Evolutionary conservation across 768 basidiomycete species (phyloP), one percentile per base, ranked within the genome.

Genomic region (Tulasnella sp.): DNA sequence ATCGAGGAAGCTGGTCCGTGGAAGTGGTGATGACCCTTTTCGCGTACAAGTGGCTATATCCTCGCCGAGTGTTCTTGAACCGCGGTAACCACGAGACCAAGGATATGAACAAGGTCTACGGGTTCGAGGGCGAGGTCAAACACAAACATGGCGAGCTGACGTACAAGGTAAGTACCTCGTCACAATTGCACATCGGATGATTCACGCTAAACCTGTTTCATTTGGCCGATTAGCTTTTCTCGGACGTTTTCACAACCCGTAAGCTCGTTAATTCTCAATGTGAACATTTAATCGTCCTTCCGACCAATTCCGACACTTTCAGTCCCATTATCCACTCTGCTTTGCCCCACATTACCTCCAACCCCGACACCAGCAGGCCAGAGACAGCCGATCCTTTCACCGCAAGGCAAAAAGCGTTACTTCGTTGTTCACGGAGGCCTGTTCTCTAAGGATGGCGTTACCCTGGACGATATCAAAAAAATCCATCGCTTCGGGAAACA

Each of bases 31-130:
- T 98, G 63, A 84, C 88, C 15, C 85, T 94, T 3, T 90, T 99
- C 68, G 89, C 94, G 10, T 96, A 86, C 73, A 99, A 99, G 77
- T 98, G 94, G 94, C 73, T 97, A 58, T 92, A 89, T 72, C 95
- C 95, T 3, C 81, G 81, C 60, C 81, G 76, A 60, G 89, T 97
- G 78, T 95, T 80, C 71, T 81, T 99, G 69, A 98, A 99, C 70
- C 82, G 95, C 64, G 95, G 95, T 17, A 98, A 97, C 73, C 95
- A 98, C 68, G 92, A 95, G 73, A 85, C 91, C 61, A 88, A 89
- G 70, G 93, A 97, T 48, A 98, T 99, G 96, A 99, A 99, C 72
- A 75, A 76, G 64, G 76, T 76, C 21, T 93, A 95, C 70, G 92
- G 92, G 1, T 94, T 94, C 67, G 91, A 95, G 71, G 93, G 94